Evolutionary conservation across 164 flowering plant species (phyloP), one percentile per base, ranked within the genome.

Genomic region (Kingdonia uniflora): DNA sequence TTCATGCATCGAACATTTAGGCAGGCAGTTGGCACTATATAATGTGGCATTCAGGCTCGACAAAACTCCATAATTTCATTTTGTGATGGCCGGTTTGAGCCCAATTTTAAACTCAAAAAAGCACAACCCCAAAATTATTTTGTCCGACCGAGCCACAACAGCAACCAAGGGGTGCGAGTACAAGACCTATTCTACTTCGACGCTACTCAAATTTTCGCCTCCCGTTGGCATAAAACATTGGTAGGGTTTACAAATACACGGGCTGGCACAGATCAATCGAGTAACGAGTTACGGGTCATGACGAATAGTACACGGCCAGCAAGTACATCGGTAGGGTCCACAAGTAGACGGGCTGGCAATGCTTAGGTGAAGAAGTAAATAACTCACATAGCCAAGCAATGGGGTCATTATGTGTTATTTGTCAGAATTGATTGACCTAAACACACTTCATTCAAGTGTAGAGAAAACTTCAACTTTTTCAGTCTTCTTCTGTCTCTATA

Each of bases 281-380:
- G n/a, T n/a, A n/a, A n/a, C n/a, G n/a, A n/a, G n/a, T n/a, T n/a
- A n/a, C n/a, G n/a, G n/a, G 80, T 79, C 81, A 79, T 0, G 80
- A 57, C 56, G 29, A 72, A 44, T 69, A 44, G 81, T 81, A 79
- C 0, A 81, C 84, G 46, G 76, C 76, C 24, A 71, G 64, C 53
- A 76, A 81, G 56, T 76, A 79, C 76, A 79, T 74, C 8, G 81
- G 78, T 10, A 79, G 66, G 26, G 75, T 74, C 84, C 84, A 79
- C 17, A 79, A 54, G 25, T 68, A 76, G 0, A 74, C 64, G 0
- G 81, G 68, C 35, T 62, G 73, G n/a, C n/a, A n/a, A n/a, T n/a
- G n/a, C n/a, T n/a, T n/a, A n/a, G n/a, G n/a, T n/a, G n/a, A n/a
- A n/a, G n/a, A n/a, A n/a, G n/a, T n/a, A n/a, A n/a, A n/a, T n/a